phyloP scores from a whole-genome alignment of 2,329 filamentous ascomycete genomes.

The Zarea fungicola region DNA sequence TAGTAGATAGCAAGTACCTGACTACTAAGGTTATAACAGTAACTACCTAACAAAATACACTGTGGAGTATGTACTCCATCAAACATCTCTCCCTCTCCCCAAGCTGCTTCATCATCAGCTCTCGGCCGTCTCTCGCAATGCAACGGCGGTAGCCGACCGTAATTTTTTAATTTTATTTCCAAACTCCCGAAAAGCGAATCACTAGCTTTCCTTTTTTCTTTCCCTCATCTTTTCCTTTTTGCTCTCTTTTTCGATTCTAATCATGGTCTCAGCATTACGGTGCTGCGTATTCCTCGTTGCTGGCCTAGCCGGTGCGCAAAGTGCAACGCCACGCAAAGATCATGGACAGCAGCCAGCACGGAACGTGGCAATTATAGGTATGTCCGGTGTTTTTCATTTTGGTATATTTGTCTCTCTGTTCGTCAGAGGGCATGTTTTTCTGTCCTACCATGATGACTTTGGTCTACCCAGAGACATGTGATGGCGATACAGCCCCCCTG shows the following conservation, averaged over 20 bases:
- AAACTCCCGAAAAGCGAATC: too few relatives aligned
- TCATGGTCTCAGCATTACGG: background rate
- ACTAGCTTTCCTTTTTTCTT: background rate
- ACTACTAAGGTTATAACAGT: too few relatives aligned
- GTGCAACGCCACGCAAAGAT: constrained; percentile 1
- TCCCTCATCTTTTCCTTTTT: background rate
- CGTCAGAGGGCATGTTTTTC: background rate
- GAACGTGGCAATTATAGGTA: constrained; percentile 34
- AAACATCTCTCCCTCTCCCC: background rate
- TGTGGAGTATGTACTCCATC: too few relatives aligned
- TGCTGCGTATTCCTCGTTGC: constrained; percentile 9
- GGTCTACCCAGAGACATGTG: too few relatives aligned
- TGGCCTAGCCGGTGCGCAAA: constrained; percentile 15
- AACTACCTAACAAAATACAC: too few relatives aligned
- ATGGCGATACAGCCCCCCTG: background rate
- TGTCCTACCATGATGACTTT: too few relatives aligned
- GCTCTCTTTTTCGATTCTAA: background rate
- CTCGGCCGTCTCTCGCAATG: background rate
- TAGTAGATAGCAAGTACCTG: too few relatives aligned
- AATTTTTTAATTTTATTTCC: background rate
- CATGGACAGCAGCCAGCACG: constrained; percentile 19
- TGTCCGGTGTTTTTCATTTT: constrained; percentile 14
- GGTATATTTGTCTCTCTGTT: background rate
- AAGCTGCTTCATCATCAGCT: background rate
- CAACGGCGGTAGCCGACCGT: background rate